Percentiles rank a stretch among this genome's conserved stretches.
These are phyloP conservation scores for Gliomastix tumulicola DNA, from an alignment of 2,329 filamentous ascomycete genomes.

Conservation along the genomic window DNA sequence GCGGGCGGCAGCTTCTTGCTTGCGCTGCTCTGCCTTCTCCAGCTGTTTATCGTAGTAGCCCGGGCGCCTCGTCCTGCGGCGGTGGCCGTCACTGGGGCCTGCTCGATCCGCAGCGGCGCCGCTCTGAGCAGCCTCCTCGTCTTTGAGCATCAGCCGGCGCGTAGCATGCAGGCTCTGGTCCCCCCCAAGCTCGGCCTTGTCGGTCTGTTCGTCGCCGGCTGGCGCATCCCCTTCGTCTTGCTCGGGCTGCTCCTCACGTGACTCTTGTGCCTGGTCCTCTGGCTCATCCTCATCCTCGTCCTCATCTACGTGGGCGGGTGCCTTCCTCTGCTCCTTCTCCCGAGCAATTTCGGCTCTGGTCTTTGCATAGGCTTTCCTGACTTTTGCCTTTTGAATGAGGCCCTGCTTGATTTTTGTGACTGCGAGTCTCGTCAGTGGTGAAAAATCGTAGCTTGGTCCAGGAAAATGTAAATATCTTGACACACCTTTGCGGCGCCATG, in stretches of 20 bases:
- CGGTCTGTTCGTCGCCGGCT: constrained; percentile 5
- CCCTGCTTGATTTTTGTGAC: constrained; percentile 85
- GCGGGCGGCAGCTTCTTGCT: constrained; percentile 32
- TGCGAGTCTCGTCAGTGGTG: constrained; percentile 22
- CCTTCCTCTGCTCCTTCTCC: constrained; percentile 6
- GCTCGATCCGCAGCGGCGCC: constrained; percentile 8
- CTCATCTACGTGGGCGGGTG: constrained; percentile 13
- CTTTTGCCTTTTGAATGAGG: constrained; percentile 85
- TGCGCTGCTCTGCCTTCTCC: constrained; percentile 34
- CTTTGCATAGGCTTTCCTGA: constrained; percentile 89
- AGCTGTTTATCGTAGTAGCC: constrained; percentile 62
- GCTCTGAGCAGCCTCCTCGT: constrained; percentile 25
- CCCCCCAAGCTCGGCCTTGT: constrained; percentile 9
- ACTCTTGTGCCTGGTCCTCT: constrained; percentile 8
- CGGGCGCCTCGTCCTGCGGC: constrained; percentile 30
- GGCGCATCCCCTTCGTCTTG: constrained; percentile 9
- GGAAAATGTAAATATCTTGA: constrained; percentile 3
- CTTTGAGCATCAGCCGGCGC: constrained; percentile 29
- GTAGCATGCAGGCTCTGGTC: constrained; percentile 25
- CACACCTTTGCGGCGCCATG: constrained; percentile 70
- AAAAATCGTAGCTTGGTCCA: constrained; percentile 7
- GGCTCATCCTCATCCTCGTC: constrained; percentile 13
- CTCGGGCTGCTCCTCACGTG: too few relatives aligned
- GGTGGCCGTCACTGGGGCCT: constrained; percentile 19
- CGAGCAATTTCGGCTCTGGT: constrained; percentile 59